These are phyloP conservation scores for Xylaria sp. DNA, from an alignment of 2,329 filamentous ascomycete species.

Conservation along the genomic window DNA sequence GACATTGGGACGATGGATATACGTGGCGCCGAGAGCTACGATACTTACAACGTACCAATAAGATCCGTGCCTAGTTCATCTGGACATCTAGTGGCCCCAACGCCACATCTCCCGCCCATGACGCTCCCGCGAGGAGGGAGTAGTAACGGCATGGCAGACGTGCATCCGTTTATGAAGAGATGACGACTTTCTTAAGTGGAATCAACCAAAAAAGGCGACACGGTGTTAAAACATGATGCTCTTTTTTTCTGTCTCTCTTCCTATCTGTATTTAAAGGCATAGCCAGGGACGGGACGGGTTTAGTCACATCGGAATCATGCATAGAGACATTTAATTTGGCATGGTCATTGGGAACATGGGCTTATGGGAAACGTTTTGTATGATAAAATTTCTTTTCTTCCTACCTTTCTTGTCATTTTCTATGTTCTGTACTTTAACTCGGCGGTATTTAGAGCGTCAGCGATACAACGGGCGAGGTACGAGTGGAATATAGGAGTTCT, in stretches of 20 bases:
- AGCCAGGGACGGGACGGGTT: slow-evolving; percentile 17
- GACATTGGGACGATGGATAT: slow-evolving; percentile 65
- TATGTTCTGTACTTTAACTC: slow-evolving; percentile 30
- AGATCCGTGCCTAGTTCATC: slow-evolving; percentile 44
- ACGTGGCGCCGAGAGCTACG: slow-evolving; percentile 44
- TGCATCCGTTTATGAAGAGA: slow-evolving; percentile 46
- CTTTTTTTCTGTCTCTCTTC: background rate
- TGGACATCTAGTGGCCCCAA: slow-evolving; percentile 43
- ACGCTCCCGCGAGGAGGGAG: slow-evolving; percentile 41
- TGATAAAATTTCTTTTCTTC: slow-evolving; percentile 20
- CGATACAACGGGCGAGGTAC: slow-evolving; percentile 9
- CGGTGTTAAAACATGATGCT: background rate
- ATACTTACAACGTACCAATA: slow-evolving; percentile 41
- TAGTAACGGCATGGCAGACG: slow-evolving; percentile 40
- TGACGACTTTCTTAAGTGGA: slow-evolving; percentile 29
- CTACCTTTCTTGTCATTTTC: background rate
- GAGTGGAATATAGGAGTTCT: slow-evolving; percentile 4
- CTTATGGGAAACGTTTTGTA: slow-evolving; percentile 34
- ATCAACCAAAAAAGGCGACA: background rate
- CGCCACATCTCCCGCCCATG: slow-evolving; percentile 47
- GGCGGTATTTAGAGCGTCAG: slow-evolving; percentile 16
- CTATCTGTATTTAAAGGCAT: slow-evolving; percentile 16
- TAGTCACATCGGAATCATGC: slow-evolving; percentile 14
- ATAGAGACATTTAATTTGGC: slow-evolving; percentile 30
- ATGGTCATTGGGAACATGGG: slow-evolving; percentile 29